A percentile compares a stretch with the other conserved stretches of the same genome.
Conservation (phyloP, 805 yeast genomes). For the Nakazawaea molendinolei region DNA sequence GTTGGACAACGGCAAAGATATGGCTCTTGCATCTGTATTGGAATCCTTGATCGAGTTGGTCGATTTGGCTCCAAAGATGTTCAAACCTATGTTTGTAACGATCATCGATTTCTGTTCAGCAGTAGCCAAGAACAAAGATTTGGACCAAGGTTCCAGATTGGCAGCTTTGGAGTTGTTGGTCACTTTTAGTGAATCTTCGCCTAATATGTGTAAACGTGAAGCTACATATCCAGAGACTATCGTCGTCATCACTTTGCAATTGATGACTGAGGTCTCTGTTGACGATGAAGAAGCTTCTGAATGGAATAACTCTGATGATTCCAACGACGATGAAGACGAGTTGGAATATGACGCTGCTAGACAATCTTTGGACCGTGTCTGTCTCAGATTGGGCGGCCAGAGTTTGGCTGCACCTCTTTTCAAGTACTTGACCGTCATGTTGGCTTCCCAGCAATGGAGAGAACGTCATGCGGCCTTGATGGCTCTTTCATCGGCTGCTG, state of each 20-base stretch:
- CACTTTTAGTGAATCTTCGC: slow-evolving; percentile 88
- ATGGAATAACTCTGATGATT: slow-evolving; percentile 77
- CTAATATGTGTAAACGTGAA: slow-evolving; percentile 87
- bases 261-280: slow-evolving; percentile 89
- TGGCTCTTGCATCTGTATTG: slow-evolving; percentile 79
- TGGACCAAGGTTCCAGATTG: slow-evolving; percentile 74
- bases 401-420: slow-evolving; percentile 81
- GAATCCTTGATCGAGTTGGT: slow-evolving; percentile 87
- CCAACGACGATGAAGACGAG: slow-evolving; percentile 77
- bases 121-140: slow-evolving; percentile 72
- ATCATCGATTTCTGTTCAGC: slow-evolving; percentile 80
- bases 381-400: slow-evolving; percentile 78
- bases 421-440: slow-evolving; percentile 80
- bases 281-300: slow-evolving; percentile 88
- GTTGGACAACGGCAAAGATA: slow-evolving; percentile 69
- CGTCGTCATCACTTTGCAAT: slow-evolving; percentile 64
- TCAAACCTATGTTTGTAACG: slow-evolving; percentile 85
- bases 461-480: slow-evolving; percentile 94
- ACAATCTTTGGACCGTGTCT: slow-evolving; percentile 87
- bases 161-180: slow-evolving; percentile 86
- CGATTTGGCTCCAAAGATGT: slow-evolving; percentile 90
- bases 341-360: slow-evolving; percentile 87
- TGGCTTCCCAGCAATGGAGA: slow-evolving; percentile 75
- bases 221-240: slow-evolving; percentile 64
- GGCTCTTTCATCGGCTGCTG: slow-evolving; percentile 96